Conservation (phyloP, 805 yeast species). For the Cyberlindnera lachancei region DNA sequence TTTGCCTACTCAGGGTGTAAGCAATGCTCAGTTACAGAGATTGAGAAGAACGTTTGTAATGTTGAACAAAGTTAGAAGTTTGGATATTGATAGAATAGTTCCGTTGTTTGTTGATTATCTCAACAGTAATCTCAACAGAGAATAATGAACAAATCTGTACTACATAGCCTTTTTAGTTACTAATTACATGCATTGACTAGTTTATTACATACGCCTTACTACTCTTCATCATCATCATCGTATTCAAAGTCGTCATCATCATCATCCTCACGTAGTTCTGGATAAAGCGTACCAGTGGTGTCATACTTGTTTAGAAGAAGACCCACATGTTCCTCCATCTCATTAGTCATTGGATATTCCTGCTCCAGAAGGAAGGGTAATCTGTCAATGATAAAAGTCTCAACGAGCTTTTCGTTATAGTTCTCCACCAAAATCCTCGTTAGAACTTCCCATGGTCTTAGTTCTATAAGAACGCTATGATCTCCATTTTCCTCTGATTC, state of each 20-base stretch:
- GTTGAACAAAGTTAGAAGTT: conserved; percentile 69
- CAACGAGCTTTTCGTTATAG: conserved; percentile 13
- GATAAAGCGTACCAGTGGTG: conserved; percentile 7
- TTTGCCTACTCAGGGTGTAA: conserved; percentile 54
- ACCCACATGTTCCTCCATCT: conserved; percentile 1
- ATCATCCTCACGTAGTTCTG: conserved; percentile 10
- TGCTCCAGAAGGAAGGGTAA: conserved; percentile 6
- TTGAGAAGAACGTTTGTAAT: conserved; percentile 76
- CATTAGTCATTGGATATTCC: conserved; percentile 2
- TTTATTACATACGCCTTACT: too few relatives aligned
- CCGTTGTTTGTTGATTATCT: conserved; percentile 75
- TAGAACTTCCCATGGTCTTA: conserved; percentile 19
- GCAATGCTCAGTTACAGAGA: conserved; percentile 76
- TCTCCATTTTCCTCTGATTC: too few relatives aligned
- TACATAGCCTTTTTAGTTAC: too few relatives aligned
- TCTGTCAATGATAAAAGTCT: conserved; percentile 9
- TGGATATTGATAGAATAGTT: conserved; percentile 61
- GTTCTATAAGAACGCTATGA: conserved; percentile 7
- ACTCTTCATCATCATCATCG: too few relatives aligned
- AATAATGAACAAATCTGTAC: conserved; percentile 7
- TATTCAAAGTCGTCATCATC: too few relatives aligned
- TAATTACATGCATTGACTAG: too few relatives aligned
- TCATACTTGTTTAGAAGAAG: conserved; percentile 12
- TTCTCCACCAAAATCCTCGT: conserved; percentile 6
- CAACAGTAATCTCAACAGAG: conserved; percentile 39